Evolutionary conservation across 805 yeast species (phyloP).

Genomic region (Brettanomyces sp.): DNA sequence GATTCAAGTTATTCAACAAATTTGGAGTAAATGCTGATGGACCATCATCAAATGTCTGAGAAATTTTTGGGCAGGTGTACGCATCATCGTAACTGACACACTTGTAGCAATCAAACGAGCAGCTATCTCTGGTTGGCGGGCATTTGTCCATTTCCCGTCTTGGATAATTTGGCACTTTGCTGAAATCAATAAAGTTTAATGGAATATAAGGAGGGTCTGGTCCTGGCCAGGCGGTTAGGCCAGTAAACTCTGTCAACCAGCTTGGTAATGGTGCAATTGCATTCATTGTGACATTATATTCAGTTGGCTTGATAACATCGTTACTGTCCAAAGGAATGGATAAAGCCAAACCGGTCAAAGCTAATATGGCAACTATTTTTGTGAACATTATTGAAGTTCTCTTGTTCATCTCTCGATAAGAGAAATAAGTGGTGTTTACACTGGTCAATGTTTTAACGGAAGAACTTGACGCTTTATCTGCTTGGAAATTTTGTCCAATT

Average conservation of each 20-base stretch:
- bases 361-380: too few relatives aligned
- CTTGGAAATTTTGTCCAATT: too few relatives aligned
- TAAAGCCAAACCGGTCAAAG: background rate
- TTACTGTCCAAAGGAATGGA: conserved; percentile 1
- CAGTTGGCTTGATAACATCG: conserved; percentile 3
- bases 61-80: conserved; percentile 58
- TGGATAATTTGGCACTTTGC: conserved; percentile 38
- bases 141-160: conserved; percentile 54
- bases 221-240: conserved; percentile 76
- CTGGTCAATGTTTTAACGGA: too few relatives aligned
- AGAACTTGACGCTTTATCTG: too few relatives aligned
- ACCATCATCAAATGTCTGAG: conserved; percentile 94
- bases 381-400: too few relatives aligned
- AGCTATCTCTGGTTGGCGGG: conserved; percentile 38
- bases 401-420: too few relatives aligned
- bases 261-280: conserved; percentile 44
- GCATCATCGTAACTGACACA: conserved; percentile 75
- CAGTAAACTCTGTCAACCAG: conserved; percentile 74
- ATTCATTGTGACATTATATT: conserved; percentile 14
- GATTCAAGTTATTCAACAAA: conserved; percentile 43
- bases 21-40: conserved; percentile 67
- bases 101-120: conserved; percentile 81
- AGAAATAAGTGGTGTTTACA: too few relatives aligned
- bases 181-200: conserved; percentile 56
- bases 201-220: conserved; percentile 83